Evolutionary conservation across 176 grass and related monocot species (phyloP).

Genomic region (Carex kokanica): DNA sequence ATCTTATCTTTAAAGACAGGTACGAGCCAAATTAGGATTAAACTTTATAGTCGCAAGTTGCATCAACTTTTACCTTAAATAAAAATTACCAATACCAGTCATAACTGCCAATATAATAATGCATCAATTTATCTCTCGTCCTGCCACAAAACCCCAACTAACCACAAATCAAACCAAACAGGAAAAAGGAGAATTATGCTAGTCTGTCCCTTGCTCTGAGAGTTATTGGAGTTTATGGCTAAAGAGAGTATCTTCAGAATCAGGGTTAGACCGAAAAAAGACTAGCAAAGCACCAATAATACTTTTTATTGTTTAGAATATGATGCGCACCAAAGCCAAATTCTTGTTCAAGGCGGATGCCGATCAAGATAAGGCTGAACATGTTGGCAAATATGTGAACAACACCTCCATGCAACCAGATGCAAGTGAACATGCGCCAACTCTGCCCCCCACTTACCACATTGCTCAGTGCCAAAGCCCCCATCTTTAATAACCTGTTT

Average conservation of each 20-base stretch:
- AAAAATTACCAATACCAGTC: not conserved
- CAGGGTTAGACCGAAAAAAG: not conserved
- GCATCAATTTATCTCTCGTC: not conserved
- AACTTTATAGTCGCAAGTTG: not conserved
- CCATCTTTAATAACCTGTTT: slow-evolving; percentile 73
- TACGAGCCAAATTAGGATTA: not conserved
- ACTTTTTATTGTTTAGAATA: not conserved
- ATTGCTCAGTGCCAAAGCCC: slow-evolving; percentile 59
- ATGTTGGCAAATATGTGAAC: slow-evolving; percentile 89
- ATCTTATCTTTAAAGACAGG: not conserved
- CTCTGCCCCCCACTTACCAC: slow-evolving; percentile 63
- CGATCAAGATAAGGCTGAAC: slow-evolving; percentile 81
- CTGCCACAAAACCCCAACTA: not conserved
- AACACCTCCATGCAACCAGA: slow-evolving; percentile 94
- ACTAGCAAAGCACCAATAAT: not conserved
- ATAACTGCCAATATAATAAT: not conserved
- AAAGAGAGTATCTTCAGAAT: not conserved
- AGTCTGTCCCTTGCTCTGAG: not conserved
- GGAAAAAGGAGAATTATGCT: not conserved
- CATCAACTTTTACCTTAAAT: not conserved
- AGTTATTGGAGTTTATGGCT: not conserved
- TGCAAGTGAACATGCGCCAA: slow-evolving; percentile 87
- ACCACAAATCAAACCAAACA: not conserved
- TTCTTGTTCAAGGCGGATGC: slow-evolving; percentile 86
- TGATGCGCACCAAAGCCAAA: slow-evolving; percentile 79